These are phyloP conservation scores for Mortierella alpina DNA, from an alignment of 192 early-diverging fungal genomes.

Conservation along the genomic window DNA sequence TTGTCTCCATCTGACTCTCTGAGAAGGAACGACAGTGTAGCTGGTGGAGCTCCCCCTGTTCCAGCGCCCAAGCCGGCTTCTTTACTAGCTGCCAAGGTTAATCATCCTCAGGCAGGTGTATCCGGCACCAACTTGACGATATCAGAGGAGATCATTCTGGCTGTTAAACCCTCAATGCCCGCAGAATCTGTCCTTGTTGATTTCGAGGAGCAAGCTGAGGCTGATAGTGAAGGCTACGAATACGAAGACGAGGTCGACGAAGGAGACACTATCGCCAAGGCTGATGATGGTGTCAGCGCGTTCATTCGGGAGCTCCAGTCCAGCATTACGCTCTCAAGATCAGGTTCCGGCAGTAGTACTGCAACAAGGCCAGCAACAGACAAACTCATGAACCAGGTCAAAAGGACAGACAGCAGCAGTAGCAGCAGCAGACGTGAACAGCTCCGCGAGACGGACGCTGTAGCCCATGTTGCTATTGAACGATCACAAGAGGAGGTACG, in stretches of 20 bases:
- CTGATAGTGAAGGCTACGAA: conserved; percentile 4
- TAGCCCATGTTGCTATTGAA: too few relatives aligned
- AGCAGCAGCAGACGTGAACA: background rate
- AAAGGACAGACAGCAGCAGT: conserved; percentile 31
- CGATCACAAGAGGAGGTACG: background rate
- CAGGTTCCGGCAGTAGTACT: conserved; percentile 13
- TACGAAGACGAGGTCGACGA: conserved; percentile 3
- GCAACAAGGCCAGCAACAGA: background rate
- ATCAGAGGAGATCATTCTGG: conserved; percentile 32
- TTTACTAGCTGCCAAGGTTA: conserved; percentile 6
- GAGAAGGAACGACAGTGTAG: background rate
- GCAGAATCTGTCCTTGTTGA: too few relatives aligned
- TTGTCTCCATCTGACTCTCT: conserved; percentile 9
- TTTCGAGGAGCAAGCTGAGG: background rate
- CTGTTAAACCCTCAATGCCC: background rate
- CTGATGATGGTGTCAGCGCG: conserved; percentile 21
- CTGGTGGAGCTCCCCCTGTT: conserved; percentile 13
- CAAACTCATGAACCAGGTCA: background rate
- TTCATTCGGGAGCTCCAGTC: conserved; percentile 45
- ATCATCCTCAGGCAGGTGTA: conserved; percentile 21
- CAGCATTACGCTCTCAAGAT: conserved; percentile 17
- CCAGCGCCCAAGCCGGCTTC: conserved; percentile 45
- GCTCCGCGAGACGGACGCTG: too few relatives aligned
- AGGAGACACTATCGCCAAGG: conserved; percentile 6
- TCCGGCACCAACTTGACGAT: conserved; percentile 19